phyloP scores from a whole-genome alignment of 225 moss, liverwort and hornwort species.

The Straminergon stramineum region DNA sequence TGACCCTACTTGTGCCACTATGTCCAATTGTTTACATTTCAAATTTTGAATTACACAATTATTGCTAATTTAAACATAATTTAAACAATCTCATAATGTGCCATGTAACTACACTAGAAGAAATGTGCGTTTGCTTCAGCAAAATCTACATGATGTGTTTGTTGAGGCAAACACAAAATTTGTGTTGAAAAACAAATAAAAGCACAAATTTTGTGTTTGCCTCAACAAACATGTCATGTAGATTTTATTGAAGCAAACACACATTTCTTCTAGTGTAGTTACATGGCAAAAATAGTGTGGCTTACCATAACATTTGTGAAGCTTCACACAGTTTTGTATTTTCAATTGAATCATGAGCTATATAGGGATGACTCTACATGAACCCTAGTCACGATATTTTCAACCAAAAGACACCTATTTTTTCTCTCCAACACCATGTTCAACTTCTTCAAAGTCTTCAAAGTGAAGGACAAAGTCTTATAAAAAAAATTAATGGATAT shows the following conservation, averaged over 20 bases:
- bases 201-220: too few species aligned
- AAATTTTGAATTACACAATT: background rate
- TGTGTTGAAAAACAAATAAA: too few species aligned
- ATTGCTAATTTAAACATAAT: background rate
- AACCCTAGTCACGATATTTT: background rate
- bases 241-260: too few species aligned
- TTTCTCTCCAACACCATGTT: background rate
- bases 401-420: background rate
- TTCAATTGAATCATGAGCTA: fast-evolving
- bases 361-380: too few species aligned
- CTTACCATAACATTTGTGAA: background rate
- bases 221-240: too few species aligned
- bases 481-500: background rate
- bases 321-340: background rate
- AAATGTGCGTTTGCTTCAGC: too few species aligned
- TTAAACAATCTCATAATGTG: too few species aligned
- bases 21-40: background rate
- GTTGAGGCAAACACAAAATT: too few species aligned
- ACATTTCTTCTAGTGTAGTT: too few species aligned
- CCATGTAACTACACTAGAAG: too few species aligned
- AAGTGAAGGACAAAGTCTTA: background rate
- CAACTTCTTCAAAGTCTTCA: fast-evolving
- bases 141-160: too few species aligned
- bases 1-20: background rate
- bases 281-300: background rate